phyloP scores from a whole-genome alignment of 208 protist species.

The Acanthamoeba healyi region DNA sequence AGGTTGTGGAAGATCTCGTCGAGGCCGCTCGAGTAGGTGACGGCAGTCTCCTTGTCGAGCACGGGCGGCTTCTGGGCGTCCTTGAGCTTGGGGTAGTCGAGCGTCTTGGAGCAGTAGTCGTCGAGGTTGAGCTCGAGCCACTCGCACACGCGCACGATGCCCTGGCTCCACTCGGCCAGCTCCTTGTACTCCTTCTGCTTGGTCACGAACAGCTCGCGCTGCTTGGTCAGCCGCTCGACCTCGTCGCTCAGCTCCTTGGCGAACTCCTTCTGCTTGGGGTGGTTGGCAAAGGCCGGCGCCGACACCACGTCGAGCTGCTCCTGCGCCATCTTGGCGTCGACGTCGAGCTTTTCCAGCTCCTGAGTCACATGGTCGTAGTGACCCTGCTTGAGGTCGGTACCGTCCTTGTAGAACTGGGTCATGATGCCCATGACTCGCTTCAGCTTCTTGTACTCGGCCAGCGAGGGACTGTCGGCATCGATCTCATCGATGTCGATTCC shows the following conservation, averaged over 20 bases:
- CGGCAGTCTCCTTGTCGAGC: conserved; percentile 13
- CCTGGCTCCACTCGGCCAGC: conserved; percentile 44
- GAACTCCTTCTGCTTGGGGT: conserved; percentile 66
- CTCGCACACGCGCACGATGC: conserved; percentile 68
- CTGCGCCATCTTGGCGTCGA: conserved; percentile 30
- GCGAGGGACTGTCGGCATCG: conserved; percentile 14
- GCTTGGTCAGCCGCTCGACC: conserved; percentile 12
- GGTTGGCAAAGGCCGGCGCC: background rate
- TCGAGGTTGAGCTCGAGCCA: conserved; percentile 65
- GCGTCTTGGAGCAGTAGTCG: conserved; percentile 64
- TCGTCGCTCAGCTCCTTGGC: background rate
- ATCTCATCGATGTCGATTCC: conserved; percentile 51
- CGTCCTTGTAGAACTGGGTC: conserved; percentile 67
- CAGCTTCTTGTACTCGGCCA: conserved; percentile 49
- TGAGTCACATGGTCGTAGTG: conserved; percentile 15
- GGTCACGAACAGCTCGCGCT: conserved; percentile 15
- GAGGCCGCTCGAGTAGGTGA: conserved; percentile 28
- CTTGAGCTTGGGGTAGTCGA: conserved; percentile 69
- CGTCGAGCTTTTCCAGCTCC: conserved; percentile 42
- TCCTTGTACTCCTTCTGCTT: conserved; percentile 55
- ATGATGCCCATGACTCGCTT: conserved; percentile 62
- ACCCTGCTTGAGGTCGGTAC: conserved; percentile 22
- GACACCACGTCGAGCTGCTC: conserved; percentile 3
- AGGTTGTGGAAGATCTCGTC: conserved; percentile 66
- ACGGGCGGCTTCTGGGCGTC: conserved; percentile 18